A percentile compares a stretch with the other conserved stretches of the same genome.
Conservation (phyloP, 2,329 filamentous ascomycete species). For the Fusarium cicatricum region DNA sequence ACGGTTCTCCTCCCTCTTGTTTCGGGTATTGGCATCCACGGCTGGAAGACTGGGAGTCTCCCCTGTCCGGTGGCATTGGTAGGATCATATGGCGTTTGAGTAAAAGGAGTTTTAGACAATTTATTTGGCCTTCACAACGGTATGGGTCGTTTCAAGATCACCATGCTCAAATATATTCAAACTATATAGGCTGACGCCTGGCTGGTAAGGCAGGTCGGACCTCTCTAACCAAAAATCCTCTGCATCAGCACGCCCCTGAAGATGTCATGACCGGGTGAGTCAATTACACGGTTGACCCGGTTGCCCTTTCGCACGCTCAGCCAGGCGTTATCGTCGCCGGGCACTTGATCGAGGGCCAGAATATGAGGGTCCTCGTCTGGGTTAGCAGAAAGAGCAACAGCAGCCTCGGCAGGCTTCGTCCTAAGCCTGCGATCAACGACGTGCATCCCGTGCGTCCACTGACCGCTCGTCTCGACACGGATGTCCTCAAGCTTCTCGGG, state of each 20-base stretch:
- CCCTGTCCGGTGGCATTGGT: constrained; percentile 23
- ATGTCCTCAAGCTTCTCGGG: constrained; percentile 77
- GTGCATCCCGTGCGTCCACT: constrained; percentile 95
- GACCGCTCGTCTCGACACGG: constrained; percentile 85
- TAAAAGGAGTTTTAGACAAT: constrained; percentile 42
- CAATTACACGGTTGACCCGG: constrained; percentile 76
- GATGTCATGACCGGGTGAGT: constrained; percentile 70
- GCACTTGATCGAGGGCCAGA: constrained; percentile 58
- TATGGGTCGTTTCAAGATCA: constrained; percentile 15
- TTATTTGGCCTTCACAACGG: constrained; percentile 34
- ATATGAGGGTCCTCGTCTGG: constrained; percentile 52
- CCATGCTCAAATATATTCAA: too few relatives aligned
- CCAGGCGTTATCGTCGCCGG: constrained; percentile 81
- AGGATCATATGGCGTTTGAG: constrained; percentile 39
- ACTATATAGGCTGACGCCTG: constrained; percentile 24
- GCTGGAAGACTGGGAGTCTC: constrained; percentile 10
- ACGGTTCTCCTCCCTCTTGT: constrained; percentile 8
- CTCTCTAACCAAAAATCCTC: constrained; percentile 63
- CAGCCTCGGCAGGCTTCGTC: constrained; percentile 58
- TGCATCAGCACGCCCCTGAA: constrained; percentile 74
- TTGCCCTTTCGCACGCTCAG: constrained; percentile 78
- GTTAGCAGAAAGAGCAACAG: constrained; percentile 51
- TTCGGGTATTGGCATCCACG: constrained; percentile 33
- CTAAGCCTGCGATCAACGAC: constrained; percentile 77
- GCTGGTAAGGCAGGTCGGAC: not conserved